phyloP scores from a whole-genome alignment of 73 alveolate genomes.

The Breviolum minutum region DNA sequence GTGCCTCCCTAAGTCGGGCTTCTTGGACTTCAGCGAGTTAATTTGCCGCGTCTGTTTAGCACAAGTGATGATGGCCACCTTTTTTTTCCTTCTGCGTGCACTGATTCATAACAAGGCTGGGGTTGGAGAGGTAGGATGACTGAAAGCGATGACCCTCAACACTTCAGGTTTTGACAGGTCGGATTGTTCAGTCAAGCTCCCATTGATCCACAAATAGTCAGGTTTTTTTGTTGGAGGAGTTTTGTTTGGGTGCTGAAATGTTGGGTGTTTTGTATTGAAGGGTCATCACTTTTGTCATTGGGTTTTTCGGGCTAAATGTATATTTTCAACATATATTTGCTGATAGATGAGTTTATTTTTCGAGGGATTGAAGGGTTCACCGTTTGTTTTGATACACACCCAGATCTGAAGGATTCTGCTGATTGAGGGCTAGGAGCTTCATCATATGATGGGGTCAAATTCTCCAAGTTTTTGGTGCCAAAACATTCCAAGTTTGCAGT shows the following conservation, averaged over 20 bases:
- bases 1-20: background rate
- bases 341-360: too few species aligned
- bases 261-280: too few species aligned
- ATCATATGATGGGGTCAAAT: background rate
- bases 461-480: background rate
- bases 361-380: too few species aligned
- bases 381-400: too few species aligned
- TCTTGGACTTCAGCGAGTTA: constrained; percentile 53
- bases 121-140: too few species aligned
- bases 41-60: constrained; percentile 83
- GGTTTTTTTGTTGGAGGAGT: too few species aligned
- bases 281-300: too few species aligned
- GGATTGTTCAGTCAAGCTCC: background rate
- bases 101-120: background rate
- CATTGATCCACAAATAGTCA: too few species aligned
- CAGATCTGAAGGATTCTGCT: background rate
- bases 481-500: background rate
- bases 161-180: background rate
- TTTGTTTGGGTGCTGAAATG: too few species aligned
- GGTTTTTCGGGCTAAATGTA: too few species aligned
- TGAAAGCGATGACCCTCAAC: too few species aligned
- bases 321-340: too few species aligned
- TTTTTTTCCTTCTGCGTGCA: background rate
- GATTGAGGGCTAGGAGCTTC: background rate
- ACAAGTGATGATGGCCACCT: constrained; percentile 46